A percentile compares a stretch with the other conserved stretches of the same genome.
Conservation (phyloP, 805 yeast species). For the Metschnikowia dekortorum region DNA sequence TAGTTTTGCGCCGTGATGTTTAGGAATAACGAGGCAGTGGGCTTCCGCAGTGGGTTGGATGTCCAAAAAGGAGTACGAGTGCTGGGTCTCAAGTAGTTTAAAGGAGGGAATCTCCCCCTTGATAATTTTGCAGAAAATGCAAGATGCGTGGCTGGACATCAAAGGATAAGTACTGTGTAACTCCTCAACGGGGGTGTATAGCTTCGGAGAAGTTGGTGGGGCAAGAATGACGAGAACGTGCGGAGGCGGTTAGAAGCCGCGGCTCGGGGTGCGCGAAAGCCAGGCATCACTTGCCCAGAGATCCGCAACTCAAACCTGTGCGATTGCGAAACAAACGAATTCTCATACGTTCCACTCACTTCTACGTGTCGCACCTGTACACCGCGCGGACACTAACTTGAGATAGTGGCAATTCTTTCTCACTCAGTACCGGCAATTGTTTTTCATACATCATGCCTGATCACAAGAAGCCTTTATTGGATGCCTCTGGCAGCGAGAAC, state of each 20-base stretch:
- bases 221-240: background rate
- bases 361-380: conserved; percentile 9
- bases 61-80: conserved; percentile 80
- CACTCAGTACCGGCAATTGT: conserved; percentile 3
- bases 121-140: conserved; percentile 92
- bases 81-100: conserved; percentile 82
- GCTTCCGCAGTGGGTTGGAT: conserved; percentile 90
- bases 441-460: conserved; percentile 15
- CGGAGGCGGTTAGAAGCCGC: background rate
- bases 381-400: conserved; percentile 1
- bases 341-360: conserved; percentile 7
- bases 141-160: conserved; percentile 49
- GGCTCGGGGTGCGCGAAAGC: background rate
- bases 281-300: no score
- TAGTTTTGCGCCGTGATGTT: conserved; percentile 86
- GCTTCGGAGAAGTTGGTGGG: background rate
- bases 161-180: background rate
- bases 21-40: conserved; percentile 87
- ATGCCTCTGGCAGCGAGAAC: conserved; percentile 60
- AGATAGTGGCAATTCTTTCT: conserved; percentile 5
- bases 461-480: conserved; percentile 37
- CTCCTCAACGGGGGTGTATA: background rate
- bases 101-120: conserved; percentile 94
- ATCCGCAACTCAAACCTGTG: conserved; percentile 1
- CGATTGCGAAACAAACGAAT: background rate